phyloP scores from a whole-genome alignment of 1,139 yeast genomes.

The Trichomonascaceae sp. region DNA sequence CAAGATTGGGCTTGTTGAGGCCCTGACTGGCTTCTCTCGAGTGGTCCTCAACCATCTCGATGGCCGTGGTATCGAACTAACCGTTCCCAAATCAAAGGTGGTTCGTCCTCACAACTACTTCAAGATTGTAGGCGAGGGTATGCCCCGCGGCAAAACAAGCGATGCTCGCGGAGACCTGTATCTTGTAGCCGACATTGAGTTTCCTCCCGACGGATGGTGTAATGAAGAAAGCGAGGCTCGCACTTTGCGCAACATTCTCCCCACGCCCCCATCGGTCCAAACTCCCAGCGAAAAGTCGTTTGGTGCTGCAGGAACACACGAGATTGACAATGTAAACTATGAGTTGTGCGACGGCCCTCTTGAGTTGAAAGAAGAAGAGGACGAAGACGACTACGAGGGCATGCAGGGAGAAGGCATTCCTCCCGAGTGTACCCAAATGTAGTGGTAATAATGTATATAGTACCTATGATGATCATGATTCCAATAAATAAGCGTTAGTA shows the following conservation, averaged over 20 bases:
- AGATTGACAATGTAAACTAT: slow-evolving; percentile 16
- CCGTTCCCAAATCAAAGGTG: slow-evolving; percentile 55
- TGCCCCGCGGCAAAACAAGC: slow-evolving; percentile 50
- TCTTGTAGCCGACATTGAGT: slow-evolving; percentile 56
- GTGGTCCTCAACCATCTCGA: slow-evolving; percentile 66
- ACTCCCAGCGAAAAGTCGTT: too few species aligned
- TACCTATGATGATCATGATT: neutral
- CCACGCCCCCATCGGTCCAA: slow-evolving; percentile 12
- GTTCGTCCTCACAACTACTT: slow-evolving; percentile 65
- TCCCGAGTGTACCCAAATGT: slow-evolving; percentile 16
- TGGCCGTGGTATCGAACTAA: slow-evolving; percentile 55
- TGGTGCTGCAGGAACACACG: slow-evolving; percentile 8
- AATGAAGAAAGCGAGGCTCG: slow-evolving; percentile 17
- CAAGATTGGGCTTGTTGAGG: slow-evolving; percentile 59
- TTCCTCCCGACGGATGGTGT: slow-evolving; percentile 51
- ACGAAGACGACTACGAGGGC: slow-evolving; percentile 6
- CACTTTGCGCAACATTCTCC: slow-evolving; percentile 16
- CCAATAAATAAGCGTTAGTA: too few species aligned
- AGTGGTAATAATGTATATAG: slow-evolving; percentile 1
- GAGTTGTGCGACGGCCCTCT: slow-evolving; percentile 5
- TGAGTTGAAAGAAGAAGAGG: slow-evolving; percentile 6
- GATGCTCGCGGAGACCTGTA: slow-evolving; percentile 58
- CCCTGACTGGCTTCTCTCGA: slow-evolving; percentile 68
- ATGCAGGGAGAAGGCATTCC: slow-evolving; percentile 5
- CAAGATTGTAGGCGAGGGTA: slow-evolving; percentile 65